Percentiles rank a stretch among this genome's conserved stretches.
Conservation (phyloP, 2,329 filamentous ascomycete species). For the Fusarium veterinarium region DNA sequence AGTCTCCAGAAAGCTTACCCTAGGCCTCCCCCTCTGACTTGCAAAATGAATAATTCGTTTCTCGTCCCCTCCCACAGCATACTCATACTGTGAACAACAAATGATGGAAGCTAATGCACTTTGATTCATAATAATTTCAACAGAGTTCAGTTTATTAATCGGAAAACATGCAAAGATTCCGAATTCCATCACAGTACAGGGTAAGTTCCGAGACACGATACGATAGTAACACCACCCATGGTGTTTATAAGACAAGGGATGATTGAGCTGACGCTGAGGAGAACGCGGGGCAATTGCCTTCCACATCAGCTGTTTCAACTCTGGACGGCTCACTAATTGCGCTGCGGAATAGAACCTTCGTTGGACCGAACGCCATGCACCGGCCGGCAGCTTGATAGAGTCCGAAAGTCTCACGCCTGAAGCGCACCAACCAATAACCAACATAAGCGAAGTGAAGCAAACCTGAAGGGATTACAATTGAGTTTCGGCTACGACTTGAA, state of each 20-base stretch:
- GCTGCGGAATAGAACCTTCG: not conserved
- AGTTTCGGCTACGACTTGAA: not conserved
- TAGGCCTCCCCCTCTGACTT: not conserved
- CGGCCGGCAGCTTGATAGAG: not conserved
- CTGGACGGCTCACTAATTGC: not conserved
- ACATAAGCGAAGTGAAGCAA: not conserved
- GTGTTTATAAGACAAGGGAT: not conserved
- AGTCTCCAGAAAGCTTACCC: not conserved
- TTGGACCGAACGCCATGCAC: not conserved
- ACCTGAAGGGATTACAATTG: not conserved
- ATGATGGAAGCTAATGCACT: rapidly evolving
- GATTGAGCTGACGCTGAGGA: not conserved
- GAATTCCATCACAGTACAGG: not conserved
- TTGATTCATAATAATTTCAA: not conserved
- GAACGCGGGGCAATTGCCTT: slow-evolving; percentile 11
- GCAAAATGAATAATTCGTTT: too few relatives aligned
- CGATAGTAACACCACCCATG: not conserved
- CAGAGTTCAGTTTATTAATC: not conserved
- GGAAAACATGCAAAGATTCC: not conserved
- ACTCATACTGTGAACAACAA: not conserved
- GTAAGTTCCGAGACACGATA: not conserved
- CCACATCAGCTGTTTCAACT: slow-evolving; percentile 2
- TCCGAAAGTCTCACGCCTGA: slow-evolving; percentile 7
- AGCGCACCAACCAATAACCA: not conserved
- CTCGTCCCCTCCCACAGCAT: not conserved